Conservation (phyloP, 2,329 filamentous ascomycete species). For the Ceratocystis diversiconidia region DNA sequence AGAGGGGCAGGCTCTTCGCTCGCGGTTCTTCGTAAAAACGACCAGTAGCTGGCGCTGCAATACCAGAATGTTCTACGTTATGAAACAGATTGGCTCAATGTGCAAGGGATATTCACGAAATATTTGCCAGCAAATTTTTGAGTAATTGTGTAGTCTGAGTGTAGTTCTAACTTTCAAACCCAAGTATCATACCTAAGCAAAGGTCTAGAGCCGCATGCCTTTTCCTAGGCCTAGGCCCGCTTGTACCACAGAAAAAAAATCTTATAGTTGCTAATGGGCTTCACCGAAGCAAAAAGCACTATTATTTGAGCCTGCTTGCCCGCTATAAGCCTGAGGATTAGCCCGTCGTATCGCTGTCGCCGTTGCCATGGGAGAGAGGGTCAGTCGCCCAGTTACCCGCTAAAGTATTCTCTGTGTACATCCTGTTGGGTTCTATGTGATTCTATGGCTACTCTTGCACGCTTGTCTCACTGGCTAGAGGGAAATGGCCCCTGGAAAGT, state of each 20-base stretch:
- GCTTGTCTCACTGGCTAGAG: neutral
- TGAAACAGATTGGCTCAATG: neutral
- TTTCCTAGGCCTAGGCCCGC: neutral
- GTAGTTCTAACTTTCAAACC: neutral
- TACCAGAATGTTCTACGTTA: neutral
- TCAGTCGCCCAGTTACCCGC: neutral
- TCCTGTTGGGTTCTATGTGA: conserved; percentile 14
- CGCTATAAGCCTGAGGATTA: neutral
- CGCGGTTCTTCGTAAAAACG: neutral
- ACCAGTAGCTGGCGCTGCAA: too few species aligned
- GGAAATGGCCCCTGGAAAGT: conserved; percentile 8
- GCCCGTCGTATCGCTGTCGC: conserved; percentile 8
- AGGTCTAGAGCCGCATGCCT: neutral
- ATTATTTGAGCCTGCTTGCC: neutral
- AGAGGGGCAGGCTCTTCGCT: neutral
- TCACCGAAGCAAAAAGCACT: neutral
- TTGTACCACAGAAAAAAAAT: neutral
- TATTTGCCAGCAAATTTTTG: neutral
- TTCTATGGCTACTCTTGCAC: conserved; percentile 7
- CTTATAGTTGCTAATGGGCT: neutral
- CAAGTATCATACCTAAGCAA: neutral
- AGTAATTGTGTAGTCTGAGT: neutral
- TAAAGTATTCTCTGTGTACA: conserved; percentile 12
- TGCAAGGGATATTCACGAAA: neutral
- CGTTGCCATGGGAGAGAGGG: conserved; percentile 9